Evolutionary conservation across 768 basidiomycete genomes (phyloP).

Genomic region (Nidularia pulvinata): DNA sequence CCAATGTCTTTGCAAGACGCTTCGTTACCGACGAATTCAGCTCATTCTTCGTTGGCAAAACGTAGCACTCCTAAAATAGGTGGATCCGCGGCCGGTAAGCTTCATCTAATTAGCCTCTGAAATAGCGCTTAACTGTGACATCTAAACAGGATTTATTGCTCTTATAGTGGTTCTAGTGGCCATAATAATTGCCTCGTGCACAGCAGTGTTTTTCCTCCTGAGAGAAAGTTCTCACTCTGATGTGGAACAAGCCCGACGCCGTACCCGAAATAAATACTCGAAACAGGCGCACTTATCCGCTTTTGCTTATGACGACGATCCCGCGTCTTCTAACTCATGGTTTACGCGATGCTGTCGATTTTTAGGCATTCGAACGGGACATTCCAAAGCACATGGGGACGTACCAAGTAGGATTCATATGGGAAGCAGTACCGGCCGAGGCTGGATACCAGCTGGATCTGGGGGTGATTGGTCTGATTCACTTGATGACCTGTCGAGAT

Average conservation of each 20-base stretch:
- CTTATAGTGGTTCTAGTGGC: background rate
- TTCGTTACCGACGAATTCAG: too few relatives aligned
- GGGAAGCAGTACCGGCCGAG: conserved; percentile 25
- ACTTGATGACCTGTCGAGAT: conserved; percentile 5
- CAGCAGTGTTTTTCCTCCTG: background rate
- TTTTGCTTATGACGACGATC: background rate
- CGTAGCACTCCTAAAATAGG: conserved; percentile 45
- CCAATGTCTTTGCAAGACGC: too few relatives aligned
- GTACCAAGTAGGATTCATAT: conserved; percentile 6
- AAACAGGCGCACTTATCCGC: background rate
- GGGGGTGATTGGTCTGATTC: conserved; percentile 42
- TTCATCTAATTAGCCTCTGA: background rate
- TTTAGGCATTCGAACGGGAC: background rate
- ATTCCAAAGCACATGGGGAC: background rate
- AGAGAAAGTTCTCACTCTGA: background rate
- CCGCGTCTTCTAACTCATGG: background rate
- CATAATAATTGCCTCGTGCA: background rate
- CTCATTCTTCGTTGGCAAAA: too few relatives aligned
- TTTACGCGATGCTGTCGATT: background rate
- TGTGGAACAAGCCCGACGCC: background rate
- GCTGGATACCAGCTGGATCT: conserved; percentile 52
- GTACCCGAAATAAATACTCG: background rate
- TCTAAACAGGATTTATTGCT: background rate
- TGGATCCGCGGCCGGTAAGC: conserved; percentile 49
- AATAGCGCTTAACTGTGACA: background rate